Evolutionary conservation across 371 early-diverging fungal species (phyloP).

Genomic region (Mucor plumbeus): DNA sequence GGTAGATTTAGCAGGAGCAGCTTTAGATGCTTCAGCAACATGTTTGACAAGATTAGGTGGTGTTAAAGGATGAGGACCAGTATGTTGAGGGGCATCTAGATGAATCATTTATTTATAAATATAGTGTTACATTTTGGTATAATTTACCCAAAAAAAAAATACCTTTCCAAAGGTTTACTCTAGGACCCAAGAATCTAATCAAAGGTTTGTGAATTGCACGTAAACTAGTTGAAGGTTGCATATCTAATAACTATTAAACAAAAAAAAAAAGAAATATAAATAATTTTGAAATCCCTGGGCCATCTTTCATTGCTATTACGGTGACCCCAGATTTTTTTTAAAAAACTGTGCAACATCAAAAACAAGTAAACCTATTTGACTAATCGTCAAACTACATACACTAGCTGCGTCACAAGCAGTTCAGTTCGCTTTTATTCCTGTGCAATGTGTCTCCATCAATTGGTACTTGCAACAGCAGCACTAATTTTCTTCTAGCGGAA

Average conservation of each 20-base stretch:
- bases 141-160: too few species aligned
- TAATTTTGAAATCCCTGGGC: constrained; percentile 7
- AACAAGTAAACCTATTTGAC: neutral
- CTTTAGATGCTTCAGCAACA: constrained; percentile 35
- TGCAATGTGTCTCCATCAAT: too few species aligned
- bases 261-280: constrained; percentile 6
- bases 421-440: neutral
- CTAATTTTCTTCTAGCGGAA: neutral
- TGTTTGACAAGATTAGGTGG: constrained; percentile 56
- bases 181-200: constrained; percentile 56
- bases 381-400: neutral
- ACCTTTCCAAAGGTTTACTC: constrained; percentile 56
- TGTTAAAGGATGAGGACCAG: constrained; percentile 54
- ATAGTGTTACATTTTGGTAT: neutral
- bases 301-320: neutral
- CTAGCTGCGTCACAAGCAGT: constrained; percentile 9
- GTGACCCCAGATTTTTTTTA: constrained; percentile 4
- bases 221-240: constrained; percentile 45
- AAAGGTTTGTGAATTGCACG: constrained; percentile 56
- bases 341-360: neutral
- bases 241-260: constrained; percentile 19
- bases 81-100: constrained; percentile 43
- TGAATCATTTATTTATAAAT: neutral
- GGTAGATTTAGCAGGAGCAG: neutral
- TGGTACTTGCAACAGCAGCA: neutral